phyloP scores from a whole-genome alignment of 208 protist genomes.

The Leishmania guyanensis region DNA sequence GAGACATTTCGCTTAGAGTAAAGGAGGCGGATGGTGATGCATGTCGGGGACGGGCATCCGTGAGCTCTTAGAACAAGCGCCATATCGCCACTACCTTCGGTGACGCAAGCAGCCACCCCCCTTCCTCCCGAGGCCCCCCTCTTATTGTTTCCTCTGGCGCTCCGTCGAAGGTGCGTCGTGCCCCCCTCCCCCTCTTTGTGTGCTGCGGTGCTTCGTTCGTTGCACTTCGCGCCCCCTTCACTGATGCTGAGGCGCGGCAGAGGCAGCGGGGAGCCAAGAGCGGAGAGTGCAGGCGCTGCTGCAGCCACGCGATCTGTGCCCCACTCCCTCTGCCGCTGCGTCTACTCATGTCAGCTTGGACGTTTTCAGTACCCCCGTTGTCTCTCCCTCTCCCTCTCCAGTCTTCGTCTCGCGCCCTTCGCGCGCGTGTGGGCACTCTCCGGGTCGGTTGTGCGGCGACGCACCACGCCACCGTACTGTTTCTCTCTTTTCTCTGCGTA shows the following conservation, averaged over 20 bases:
- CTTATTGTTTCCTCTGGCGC: not conserved
- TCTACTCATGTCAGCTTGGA: not conserved
- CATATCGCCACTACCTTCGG: not conserved
- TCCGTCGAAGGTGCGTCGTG: not conserved
- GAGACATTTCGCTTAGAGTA: not conserved
- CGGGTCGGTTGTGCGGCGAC: not conserved
- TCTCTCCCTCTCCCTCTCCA: not conserved
- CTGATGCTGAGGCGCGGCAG: not conserved
- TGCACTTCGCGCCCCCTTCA: not conserved
- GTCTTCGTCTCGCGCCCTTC: not conserved
- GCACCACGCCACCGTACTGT: not conserved
- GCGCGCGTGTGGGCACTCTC: not conserved
- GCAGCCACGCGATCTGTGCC: not conserved
- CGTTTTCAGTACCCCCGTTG: not conserved
- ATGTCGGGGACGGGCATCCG: not conserved
- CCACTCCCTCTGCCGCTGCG: not conserved
- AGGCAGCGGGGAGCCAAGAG: not conserved
- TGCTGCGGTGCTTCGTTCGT: not conserved
- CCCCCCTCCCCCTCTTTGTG: too few relatives aligned
- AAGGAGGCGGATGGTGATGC: not conserved
- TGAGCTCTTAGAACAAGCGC: not conserved
- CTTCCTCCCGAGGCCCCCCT: not conserved
- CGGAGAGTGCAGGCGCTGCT: not conserved
- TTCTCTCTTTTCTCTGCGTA: not conserved
- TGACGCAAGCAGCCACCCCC: not conserved